These are phyloP conservation scores for Toxoplasma gondii DNA, from an alignment of 169 alveolate genomes.

Conservation along the genomic window DNA sequence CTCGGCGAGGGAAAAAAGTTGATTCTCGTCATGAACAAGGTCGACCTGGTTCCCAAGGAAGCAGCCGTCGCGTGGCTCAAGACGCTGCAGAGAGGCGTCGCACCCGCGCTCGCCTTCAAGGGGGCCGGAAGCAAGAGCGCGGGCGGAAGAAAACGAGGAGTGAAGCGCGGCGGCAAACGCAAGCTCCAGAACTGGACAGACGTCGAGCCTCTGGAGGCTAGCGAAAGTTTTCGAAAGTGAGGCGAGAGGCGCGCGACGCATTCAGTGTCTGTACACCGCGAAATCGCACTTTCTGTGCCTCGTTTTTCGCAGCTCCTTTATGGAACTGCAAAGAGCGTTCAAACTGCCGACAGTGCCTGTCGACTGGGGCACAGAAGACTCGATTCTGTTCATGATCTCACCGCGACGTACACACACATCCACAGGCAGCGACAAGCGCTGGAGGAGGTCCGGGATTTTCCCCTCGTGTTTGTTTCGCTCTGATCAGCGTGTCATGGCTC, in stretches of 20 bases:
- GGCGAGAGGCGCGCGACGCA: not conserved
- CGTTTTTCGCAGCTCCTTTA: too few species aligned
- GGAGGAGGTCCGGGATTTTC: too few species aligned
- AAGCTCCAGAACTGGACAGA: constrained; percentile 4
- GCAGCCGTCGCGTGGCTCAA: constrained; percentile 76
- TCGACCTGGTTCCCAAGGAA: constrained; percentile 93
- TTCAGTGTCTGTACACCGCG: too few species aligned
- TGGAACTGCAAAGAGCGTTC: too few species aligned
- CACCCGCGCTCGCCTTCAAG: constrained; percentile 72
- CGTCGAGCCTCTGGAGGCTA: not conserved
- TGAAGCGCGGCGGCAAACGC: not conserved
- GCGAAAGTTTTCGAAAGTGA: not conserved
- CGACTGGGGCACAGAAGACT: too few species aligned
- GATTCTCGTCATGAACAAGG: constrained; percentile 90
- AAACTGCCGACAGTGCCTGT: too few species aligned
- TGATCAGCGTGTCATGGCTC: too few species aligned
- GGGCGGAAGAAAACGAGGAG: not conserved
- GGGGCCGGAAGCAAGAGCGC: constrained; percentile 8
- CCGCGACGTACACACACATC: too few species aligned
- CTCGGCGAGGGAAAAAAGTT: constrained; percentile 87
- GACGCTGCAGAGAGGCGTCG: constrained; percentile 63
- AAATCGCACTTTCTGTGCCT: too few species aligned
- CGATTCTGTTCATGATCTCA: too few species aligned
- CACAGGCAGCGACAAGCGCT: too few species aligned
- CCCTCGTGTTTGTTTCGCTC: too few species aligned